Evolutionary conservation across 371 early-diverging fungal genomes (phyloP), one percentile per base, ranked within the genome.

Genomic region (Mortierella sp.): DNA sequence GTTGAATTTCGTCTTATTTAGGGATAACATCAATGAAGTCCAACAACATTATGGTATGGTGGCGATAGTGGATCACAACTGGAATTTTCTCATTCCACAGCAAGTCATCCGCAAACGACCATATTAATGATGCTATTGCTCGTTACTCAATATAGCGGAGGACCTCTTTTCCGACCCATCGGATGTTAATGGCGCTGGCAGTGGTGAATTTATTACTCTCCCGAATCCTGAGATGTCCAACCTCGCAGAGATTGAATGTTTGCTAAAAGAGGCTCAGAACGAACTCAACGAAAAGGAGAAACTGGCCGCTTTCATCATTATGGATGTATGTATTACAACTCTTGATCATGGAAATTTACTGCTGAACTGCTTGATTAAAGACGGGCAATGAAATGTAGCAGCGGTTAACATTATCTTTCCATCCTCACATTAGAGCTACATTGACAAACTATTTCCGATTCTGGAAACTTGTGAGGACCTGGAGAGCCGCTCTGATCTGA

Each of bases 391-490:
- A 9, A 24, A 45, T 37, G 61, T 26, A 51, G 51, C 51, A n/a
- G 18, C 18, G n/a, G 18, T n/a, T 51, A 18, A 30, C 16, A 3
- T 18, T 65, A 9, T 22, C 28, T 66, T 30, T 52, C 35, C 1
- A 32, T 74, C 24, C 67, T 64, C 60, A 52, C 22, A 63, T 30
- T 75, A 93, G 92, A 88, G 89, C 52, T 96, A 92, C 66, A 83
- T 96, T 49, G 90, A 89, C 49, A 93, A 93, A 72, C 84, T 97
- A 22, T 62, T 90, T 10, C 89, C 89, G 1, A 63, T 96, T 6
- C 88, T 96, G 73, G 93, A 94, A 64, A 86, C 88, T 3, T 93
- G 93, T 59, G 98, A 97, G 78, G 97, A 97, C 75, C 68, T 95
- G 83, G 96, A 96, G 35, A 90, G 88, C 22, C 84, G 84, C 5